Base-by-base conservation (phyloP, 306 rosid genomes). In the Ormosia emarginata region DNA sequence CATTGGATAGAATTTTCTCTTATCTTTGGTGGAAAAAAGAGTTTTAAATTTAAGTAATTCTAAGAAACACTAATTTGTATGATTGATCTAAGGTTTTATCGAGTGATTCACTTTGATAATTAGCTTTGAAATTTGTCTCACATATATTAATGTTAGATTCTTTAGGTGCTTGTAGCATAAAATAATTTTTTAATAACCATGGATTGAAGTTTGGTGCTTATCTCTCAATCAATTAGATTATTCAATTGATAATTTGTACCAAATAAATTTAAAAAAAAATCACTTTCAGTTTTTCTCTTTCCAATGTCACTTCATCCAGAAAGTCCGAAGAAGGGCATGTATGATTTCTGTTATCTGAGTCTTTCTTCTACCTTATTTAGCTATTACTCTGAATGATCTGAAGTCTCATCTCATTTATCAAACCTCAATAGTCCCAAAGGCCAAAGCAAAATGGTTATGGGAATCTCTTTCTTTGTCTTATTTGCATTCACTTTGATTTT, bases 401-500 rank as follows among this genome's bases (percentile, higher is more conserved):
- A 58, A 50, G 15, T 58, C 61, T 64, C 29, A 8, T 67, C 72
- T 34, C 50, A 71, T 55, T 32, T 71, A 4, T 24, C 29, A 75
- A 82, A 75, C 43, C 67, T 70, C 32, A 50, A 50, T 36, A 11
- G 30, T 11, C 4, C 33, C 47, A 18, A 34, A 61, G 40, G 37
- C 63, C 30, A 55, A 32, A 58, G 32, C 71, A 64, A 71, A 73
- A 73, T 76, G 83, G 59, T 34, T 71, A 3, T 53, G 8, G 74
- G 58, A 71, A 89, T 85, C 68, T 36, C 73, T 58, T 70, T 74
- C 53, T 6, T 85, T 50, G 44, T 62, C 74, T 49, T 81, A 55
- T 40, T 82, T 52, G 14, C 56, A n/a, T 43, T 83, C 77, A 89
- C 92, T 77, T 46, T 85, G 77, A 43, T 70, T 76, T 10, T 73